Evolutionary conservation across 2,329 filamentous ascomycete genomes (phyloP), one percentile per base, ranked within the genome.

Genomic region (Monosporascus cannonballus): DNA sequence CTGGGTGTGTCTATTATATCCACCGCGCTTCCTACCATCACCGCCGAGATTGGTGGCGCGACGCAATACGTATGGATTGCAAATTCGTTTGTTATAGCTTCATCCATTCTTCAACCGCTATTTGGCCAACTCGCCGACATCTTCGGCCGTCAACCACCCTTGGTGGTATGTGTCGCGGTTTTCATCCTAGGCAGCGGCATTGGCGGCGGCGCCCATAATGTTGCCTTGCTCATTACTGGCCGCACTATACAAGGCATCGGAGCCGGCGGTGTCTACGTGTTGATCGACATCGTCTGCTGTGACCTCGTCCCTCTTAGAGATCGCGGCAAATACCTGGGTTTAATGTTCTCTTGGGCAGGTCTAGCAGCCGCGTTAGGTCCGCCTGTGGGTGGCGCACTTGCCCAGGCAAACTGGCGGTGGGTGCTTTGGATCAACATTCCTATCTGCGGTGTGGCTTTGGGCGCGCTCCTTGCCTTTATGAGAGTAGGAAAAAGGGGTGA

Each of bases 181-280:
- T 79, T 79, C 56, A 64, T 65, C 1, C 53, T 78, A 2, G 77
- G 77, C 0, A 77, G 75, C 53, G 73, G 68, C 0, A 64, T 80
- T 7, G 67, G 64, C n/a, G 76, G 73, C 0, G 71, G 67, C 2
- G 71, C 76, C 0, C 64, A 59, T 0, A 71, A 56, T 14, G 67
- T 64, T 0, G 58, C 56, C 0, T 69, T 73, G 54, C 61, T 82
- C 8, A 76, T 83, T 14, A 67, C 65, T 6, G 65, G 61, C 9
- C 56, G 60, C 4, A 25, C 14, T 1, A 49, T 80, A 1, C 76
- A 81, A 52, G 78, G 78, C 1, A 76, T 57, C n/a, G 60, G 60
- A 0, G 18, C 49, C 14, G 56, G 56, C 3, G 57, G 52, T n/a
- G 45, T 60, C 50, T 64, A 66, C 48, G 58, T 75, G n/a, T 62